These are phyloP conservation scores for Polyrhizophydium stewartii DNA, from an alignment of 371 early-diverging fungal species.

Conservation along the genomic window DNA sequence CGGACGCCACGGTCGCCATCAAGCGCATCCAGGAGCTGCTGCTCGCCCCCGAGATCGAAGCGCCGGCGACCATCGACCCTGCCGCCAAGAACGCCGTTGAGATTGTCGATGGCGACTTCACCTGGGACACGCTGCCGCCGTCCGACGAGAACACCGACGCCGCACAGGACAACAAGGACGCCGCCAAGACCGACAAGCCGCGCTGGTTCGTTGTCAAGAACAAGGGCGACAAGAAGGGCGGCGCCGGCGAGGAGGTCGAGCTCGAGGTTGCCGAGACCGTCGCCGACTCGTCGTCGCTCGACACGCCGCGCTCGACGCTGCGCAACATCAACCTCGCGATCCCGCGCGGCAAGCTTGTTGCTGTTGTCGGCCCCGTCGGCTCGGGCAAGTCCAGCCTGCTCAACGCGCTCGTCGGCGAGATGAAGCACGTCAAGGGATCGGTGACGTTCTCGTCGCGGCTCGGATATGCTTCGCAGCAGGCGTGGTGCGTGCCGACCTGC, in stretches of 20 bases:
- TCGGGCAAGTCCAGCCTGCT: slow-evolving; percentile 28
- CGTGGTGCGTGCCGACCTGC: slow-evolving; percentile 44
- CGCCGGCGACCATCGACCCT: background rate
- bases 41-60: background rate
- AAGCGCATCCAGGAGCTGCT: background rate
- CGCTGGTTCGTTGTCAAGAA: too few species aligned
- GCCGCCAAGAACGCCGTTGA: background rate
- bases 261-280: too few species aligned
- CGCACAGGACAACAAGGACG: too few species aligned
- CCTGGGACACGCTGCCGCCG: background rate
- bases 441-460: slow-evolving; percentile 32
- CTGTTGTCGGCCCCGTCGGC: slow-evolving; percentile 44
- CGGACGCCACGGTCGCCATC: too few species aligned
- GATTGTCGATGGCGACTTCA: background rate
- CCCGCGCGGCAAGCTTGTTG: slow-evolving; percentile 15
- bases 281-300: background rate
- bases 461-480: slow-evolving; percentile 63
- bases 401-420: slow-evolving; percentile 1
- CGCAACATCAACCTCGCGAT: slow-evolving; percentile 9
- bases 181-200: too few species aligned
- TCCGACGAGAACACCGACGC: too few species aligned
- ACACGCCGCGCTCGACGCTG: background rate
- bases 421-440: slow-evolving; percentile 16
- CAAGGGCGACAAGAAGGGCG: background rate
- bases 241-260: background rate